Percentiles rank a stretch among this genome's conserved stretches.
Conservation (phyloP, 257 asterid species). For the Asclepias syriaca region DNA sequence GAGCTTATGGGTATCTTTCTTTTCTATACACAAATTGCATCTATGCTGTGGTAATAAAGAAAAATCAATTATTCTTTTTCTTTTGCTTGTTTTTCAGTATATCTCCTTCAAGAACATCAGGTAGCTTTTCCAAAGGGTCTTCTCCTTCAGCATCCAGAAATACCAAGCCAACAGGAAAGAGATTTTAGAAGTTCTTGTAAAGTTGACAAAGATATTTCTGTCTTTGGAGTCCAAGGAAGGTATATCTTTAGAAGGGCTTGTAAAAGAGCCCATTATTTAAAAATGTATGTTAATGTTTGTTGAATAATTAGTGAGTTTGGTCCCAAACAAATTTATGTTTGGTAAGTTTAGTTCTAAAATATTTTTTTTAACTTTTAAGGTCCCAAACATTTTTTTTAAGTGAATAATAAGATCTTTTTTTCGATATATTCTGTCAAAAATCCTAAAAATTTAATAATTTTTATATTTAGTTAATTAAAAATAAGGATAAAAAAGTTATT, state of each 20-base stretch:
- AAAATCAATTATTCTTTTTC: not conserved
- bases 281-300: not conserved
- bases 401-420: too few species aligned
- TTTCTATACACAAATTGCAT: not conserved
- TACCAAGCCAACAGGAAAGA: conserved; percentile 10
- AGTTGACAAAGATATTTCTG: not conserved
- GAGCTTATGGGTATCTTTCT: conserved; percentile 37
- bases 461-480: too few species aligned
- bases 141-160: conserved; percentile 21
- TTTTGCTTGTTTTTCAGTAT: conserved; percentile 11
- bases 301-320: too few species aligned
- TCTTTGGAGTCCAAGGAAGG: not conserved
- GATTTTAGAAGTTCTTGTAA: conserved; percentile 7
- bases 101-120: conserved; percentile 17
- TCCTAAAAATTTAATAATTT: too few species aligned
- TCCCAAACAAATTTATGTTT: too few species aligned
- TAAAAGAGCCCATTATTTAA: not conserved
- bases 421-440: too few species aligned
- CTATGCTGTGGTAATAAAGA: not conserved
- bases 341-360: too few species aligned
- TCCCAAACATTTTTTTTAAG: too few species aligned
- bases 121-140: conserved; percentile 16
- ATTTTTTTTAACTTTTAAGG: too few species aligned
- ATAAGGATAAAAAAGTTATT: too few species aligned
- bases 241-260: not conserved